Evolutionary conservation across 169 alveolate genomes (phyloP).

Genomic region (Eimeria falciformis): DNA sequence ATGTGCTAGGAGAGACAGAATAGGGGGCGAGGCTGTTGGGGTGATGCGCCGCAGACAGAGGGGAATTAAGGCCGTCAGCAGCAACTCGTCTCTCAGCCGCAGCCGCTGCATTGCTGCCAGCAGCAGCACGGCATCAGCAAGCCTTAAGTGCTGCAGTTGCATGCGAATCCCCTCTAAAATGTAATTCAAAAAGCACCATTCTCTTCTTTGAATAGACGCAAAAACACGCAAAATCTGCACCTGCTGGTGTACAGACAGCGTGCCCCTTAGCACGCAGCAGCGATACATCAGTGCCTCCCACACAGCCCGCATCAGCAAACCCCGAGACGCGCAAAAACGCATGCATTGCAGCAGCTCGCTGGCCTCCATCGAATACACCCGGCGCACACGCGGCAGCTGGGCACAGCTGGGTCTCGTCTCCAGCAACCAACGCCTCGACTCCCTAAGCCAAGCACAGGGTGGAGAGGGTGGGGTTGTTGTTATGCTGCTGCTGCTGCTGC

Average conservation of each 20-base stretch:
- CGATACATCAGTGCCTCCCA: conserved; percentile 22
- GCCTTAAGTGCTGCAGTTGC: conserved; percentile 8
- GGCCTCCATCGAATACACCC: not conserved
- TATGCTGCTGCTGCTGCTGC: not conserved
- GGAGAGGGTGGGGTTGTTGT: too few species aligned
- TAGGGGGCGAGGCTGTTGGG: conserved; percentile 2
- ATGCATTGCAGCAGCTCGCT: conserved; percentile 20
- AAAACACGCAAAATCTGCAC: conserved; percentile 18
- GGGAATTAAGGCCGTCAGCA: not conserved
- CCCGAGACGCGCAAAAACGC: not conserved
- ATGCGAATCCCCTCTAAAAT: conserved; percentile 5
- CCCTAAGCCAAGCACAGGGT: too few species aligned
- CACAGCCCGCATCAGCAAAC: not conserved
- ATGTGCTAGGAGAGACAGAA: not conserved
- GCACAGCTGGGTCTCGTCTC: not conserved
- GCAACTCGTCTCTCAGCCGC: not conserved
- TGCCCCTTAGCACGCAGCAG: conserved; percentile 22
- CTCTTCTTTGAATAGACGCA: not conserved
- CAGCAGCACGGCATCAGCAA: conserved; percentile 17
- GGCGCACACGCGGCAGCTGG: conserved; percentile 30
- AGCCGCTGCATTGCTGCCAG: conserved; percentile 35
- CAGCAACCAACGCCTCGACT: not conserved
- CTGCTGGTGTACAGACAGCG: conserved; percentile 22
- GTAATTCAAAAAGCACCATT: not conserved
- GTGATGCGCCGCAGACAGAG: not conserved